Evolutionary conservation across 345 rosid genomes (phyloP).

Genomic region (Brassica rapa): DNA sequence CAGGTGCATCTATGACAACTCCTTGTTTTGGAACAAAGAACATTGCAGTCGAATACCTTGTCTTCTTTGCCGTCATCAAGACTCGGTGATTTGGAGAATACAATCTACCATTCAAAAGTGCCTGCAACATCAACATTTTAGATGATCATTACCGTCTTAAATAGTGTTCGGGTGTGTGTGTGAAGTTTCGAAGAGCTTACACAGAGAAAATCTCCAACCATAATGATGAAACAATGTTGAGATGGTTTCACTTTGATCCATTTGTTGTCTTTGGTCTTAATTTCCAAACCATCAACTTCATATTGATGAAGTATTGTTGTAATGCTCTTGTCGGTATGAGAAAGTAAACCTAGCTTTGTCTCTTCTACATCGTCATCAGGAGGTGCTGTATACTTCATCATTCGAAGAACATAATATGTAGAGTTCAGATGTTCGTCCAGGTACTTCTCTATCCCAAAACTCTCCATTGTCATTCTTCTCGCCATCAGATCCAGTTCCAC

Average conservation of each 20-base stretch:
- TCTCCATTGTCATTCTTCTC: constrained; percentile 59
- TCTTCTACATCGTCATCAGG: constrained; percentile 40
- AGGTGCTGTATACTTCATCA: constrained; percentile 28
- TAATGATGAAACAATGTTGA: constrained; percentile 45
- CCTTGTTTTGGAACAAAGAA: constrained; percentile 55
- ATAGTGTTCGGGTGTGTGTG: neutral
- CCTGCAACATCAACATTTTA: constrained; percentile 44
- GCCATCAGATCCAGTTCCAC: constrained; percentile 49
- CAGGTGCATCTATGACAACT: constrained; percentile 47
- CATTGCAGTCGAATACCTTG: constrained; percentile 57
- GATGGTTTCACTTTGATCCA: constrained; percentile 57
- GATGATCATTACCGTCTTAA: neutral
- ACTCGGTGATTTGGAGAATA: constrained; percentile 60
- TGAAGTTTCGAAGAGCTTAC: constrained; percentile 36
- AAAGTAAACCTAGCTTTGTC: constrained; percentile 42
- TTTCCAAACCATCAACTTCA: constrained; percentile 56
- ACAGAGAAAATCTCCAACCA: constrained; percentile 54
- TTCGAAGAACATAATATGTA: constrained; percentile 28
- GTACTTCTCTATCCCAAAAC: constrained; percentile 49
- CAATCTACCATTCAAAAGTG: constrained; percentile 63
- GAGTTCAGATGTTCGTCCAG: constrained; percentile 42
- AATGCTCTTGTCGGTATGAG: constrained; percentile 60
- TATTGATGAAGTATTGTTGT: constrained; percentile 58
- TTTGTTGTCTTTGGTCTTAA: constrained; percentile 48
- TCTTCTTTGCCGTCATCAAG: constrained; percentile 55